Conservation (phyloP, 1,139 yeast species). For the Saccharomyces hybrid region DNA sequence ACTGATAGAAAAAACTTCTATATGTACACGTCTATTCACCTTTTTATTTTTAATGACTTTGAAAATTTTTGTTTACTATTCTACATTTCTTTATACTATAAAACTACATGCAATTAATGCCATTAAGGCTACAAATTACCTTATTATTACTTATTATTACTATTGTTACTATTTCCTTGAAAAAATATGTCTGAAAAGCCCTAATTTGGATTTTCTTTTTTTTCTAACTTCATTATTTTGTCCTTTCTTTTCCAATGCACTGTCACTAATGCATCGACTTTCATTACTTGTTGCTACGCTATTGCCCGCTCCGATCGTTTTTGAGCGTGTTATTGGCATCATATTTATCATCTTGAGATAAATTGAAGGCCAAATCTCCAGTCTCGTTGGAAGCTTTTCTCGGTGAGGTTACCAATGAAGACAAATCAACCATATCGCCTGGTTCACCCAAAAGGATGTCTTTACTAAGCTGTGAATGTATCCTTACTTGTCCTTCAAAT, state of each 20-base stretch:
- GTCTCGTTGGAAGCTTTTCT: not conserved
- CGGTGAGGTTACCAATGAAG: constrained; percentile 6
- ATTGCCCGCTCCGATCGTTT: not conserved
- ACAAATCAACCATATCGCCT: constrained; percentile 24
- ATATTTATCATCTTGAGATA: not conserved
- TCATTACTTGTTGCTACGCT: not conserved
- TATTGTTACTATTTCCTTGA: not conserved
- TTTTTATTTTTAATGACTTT: not conserved
- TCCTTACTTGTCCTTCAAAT: not conserved
- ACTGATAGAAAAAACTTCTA: not conserved
- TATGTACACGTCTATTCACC: not conserved
- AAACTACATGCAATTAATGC: not conserved
- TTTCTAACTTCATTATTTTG: not conserved
- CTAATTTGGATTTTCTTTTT: not conserved
- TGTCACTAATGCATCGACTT: not conserved
- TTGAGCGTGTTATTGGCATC: not conserved
- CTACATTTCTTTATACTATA: not conserved
- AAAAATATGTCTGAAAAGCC: not conserved
- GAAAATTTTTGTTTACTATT: not conserved
- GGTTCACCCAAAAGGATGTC: constrained; percentile 28
- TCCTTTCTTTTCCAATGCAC: not conserved
- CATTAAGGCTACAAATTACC: not conserved
- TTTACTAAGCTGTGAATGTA: constrained; percentile 10
- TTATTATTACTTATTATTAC: not conserved
- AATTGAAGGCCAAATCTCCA: not conserved